Conservation (phyloP, 176 grass and related monocot genomes). For the Aegilops sharonensis region DNA sequence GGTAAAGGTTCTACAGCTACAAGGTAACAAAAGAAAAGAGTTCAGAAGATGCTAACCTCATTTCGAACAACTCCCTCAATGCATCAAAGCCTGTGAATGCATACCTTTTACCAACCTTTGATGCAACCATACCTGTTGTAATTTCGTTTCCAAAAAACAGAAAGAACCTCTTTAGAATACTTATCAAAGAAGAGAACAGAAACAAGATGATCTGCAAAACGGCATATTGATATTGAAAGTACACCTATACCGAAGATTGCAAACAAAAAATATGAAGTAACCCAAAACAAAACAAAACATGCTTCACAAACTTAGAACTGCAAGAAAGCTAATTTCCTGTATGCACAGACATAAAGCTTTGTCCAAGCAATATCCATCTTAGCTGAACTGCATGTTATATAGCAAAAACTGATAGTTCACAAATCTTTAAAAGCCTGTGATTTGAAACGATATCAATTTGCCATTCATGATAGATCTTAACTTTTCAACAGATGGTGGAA, state of each 20-base stretch:
- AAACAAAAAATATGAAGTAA: not conserved
- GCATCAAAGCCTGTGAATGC: conserved; percentile 96
- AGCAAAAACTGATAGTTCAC: not conserved
- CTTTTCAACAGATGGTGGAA: not conserved
- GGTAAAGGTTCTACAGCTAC: not conserved
- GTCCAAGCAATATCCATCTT: conserved; percentile 6
- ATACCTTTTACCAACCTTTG: conserved; percentile 94
- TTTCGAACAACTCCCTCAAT: conserved; percentile 84
- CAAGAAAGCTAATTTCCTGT: not conserved
- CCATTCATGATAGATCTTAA: conserved; percentile 11
- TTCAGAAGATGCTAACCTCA: conserved; percentile 52
- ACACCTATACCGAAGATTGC: not conserved
- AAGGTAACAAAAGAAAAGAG: not conserved
- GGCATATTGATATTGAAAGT: not conserved
- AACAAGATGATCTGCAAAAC: not conserved
- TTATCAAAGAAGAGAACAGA: not conserved
- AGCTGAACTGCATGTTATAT: not conserved
- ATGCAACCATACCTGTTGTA: conserved; percentile 87
- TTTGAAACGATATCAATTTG: not conserved
- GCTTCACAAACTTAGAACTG: conserved; percentile 16
- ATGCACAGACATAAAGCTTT: not conserved
- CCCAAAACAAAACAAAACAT: not conserved
- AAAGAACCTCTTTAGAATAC: conserved; percentile 31
- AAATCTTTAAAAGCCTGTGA: not conserved
- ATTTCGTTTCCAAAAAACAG: conserved; percentile 15